Conservation (phyloP, 371 early-diverging fungal genomes). For the Capillidium heterosporum region DNA sequence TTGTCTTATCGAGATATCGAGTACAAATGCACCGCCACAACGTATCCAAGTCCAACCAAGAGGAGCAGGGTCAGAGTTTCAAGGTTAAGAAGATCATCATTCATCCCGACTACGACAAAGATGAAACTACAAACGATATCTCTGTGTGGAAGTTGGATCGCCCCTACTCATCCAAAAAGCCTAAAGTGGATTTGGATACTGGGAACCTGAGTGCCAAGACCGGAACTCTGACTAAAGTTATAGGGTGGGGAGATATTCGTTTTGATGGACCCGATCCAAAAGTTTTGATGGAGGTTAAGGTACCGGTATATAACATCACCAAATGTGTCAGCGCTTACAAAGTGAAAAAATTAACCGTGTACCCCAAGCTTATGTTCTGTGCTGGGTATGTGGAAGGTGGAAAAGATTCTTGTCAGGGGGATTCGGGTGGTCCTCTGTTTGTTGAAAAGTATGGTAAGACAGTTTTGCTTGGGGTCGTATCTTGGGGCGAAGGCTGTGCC, state of each 20-base stretch:
- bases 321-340: not conserved
- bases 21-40: slow-evolving; percentile 1
- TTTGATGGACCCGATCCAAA: not conserved
- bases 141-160: not conserved
- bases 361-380: not conserved
- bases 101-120: not conserved
- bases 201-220: not conserved
- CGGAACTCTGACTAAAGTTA: not conserved
- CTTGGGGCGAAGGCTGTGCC: not conserved
- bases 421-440: slow-evolving; percentile 4
- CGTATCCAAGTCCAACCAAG: not conserved
- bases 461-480: not conserved
- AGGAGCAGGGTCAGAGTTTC: not conserved
- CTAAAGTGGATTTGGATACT: not conserved
- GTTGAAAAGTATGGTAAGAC: not conserved
- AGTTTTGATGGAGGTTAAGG: not conserved
- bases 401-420: not conserved
- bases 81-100: not conserved
- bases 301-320: not conserved
- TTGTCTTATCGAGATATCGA: not conserved
- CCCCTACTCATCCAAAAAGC: not conserved
- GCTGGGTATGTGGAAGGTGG: slow-evolving; percentile 1
- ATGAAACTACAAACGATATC: not conserved
- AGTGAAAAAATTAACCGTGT: not conserved
- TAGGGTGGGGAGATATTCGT: not conserved